Conservation (phyloP, 202 grass and related monocot genomes). For the Schoenoplectus tabernaemontani region DNA sequence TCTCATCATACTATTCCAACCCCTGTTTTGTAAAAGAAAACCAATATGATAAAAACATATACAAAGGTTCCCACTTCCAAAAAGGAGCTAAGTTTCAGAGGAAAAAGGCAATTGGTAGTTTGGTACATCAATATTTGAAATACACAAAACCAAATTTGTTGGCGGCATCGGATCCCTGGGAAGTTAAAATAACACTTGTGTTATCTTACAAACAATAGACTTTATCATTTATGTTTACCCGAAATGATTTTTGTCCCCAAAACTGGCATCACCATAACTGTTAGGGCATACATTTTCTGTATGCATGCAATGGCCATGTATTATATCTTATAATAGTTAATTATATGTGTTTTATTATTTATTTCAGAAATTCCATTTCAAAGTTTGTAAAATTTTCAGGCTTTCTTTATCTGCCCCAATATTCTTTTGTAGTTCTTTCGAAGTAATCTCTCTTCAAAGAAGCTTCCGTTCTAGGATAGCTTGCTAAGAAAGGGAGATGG, state of each 20-base stretch:
- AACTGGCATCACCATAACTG: background rate
- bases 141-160: conserved; percentile 6
- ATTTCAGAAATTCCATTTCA: background rate
- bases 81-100: background rate
- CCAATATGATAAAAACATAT: background rate
- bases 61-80: background rate
- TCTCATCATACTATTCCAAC: background rate
- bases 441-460: conserved; percentile 17
- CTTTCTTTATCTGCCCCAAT: background rate
- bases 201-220: conserved; percentile 8
- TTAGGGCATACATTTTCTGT: background rate
- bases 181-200: background rate
- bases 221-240: background rate
- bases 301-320: background rate
- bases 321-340: background rate
- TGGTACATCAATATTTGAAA: background rate
- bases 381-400: background rate
- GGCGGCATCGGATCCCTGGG: conserved; percentile 7
- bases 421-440: background rate
- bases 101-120: background rate
- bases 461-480: conserved; percentile 37
- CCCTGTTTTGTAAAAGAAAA: background rate
- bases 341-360: background rate
- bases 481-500: conserved; percentile 40
- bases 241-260: background rate